Base-by-base conservation (phyloP, 164 flowering plant species). In the Malania oleifera region DNA sequence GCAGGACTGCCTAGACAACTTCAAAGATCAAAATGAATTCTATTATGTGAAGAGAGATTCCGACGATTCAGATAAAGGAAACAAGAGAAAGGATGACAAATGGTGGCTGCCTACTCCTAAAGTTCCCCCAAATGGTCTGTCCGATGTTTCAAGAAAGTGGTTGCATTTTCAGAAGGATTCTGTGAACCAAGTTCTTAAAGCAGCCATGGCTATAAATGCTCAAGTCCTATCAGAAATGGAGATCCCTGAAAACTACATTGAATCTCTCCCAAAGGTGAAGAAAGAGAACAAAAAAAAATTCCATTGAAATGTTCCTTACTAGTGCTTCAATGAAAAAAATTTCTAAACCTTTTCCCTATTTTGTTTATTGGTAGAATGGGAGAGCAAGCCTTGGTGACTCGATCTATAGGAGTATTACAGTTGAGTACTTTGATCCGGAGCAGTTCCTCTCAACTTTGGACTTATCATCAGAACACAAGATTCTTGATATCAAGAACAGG, bases 71-170 rank as follows among this genome's bases (percentile, higher is more conserved):
- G 75, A 72, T 35, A 61, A 70, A 62, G 75, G 70, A 7, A 54
- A 64, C 34, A 77, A 72, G 64, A 74, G 85, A 51, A 73, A 71
- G 54, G 82, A 80, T 45, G 84, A 85, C 31, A 85, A 83, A 67
- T 85, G 92, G 92, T 85, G 92, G 92, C 64, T 85, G 2, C 92
- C 92, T n/a, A 77, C 80, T 17, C 67, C 70, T 13, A 80, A 83
- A 70, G 89, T 85, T 59, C 89, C 89, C 3, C 66, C 74, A 35
- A 57, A 64, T 31, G 89, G 92, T 50, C 61, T 85, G 26, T 81
- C 89, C 23, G 86, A 85, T 3, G 41, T 34, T 3, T 34, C 82
- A 8, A 77, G 72, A 51, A 81, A 80, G 46, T 81, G 82, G 77
- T 19, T 85, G 63, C 86, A 83, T 54, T 70, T 65, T 69, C 89